These are phyloP conservation scores for Zopfochytrium polystomum DNA, from an alignment of 371 early-diverging fungal species.

Conservation along the genomic window DNA sequence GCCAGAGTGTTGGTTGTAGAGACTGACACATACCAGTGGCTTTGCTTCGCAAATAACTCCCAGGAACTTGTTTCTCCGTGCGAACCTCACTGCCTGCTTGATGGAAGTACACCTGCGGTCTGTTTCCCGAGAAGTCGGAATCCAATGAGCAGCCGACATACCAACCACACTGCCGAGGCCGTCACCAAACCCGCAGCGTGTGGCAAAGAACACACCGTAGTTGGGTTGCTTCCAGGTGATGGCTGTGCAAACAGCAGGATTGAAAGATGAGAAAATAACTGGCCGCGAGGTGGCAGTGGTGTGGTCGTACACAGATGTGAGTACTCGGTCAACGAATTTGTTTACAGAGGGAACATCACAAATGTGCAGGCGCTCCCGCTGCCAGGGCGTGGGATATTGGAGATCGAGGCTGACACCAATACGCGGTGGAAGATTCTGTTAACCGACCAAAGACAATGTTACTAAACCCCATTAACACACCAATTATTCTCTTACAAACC, in stretches of 20 bases:
- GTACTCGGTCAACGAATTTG: conserved; percentile 75
- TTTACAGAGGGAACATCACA: conserved; percentile 62
- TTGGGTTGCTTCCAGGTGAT: conserved; percentile 97
- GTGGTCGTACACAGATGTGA: conserved; percentile 72
- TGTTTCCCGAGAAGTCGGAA: conserved; percentile 7
- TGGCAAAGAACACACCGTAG: conserved; percentile 86
- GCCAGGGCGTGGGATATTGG: conserved; percentile 71
- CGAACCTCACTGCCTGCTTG: conserved; percentile 73
- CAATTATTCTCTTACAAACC: too few relatives aligned
- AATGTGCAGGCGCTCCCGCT: conserved; percentile 38
- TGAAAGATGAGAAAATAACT: conserved; percentile 83
- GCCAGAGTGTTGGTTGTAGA: background rate
- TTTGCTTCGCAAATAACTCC: conserved; percentile 86
- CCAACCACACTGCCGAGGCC: conserved; percentile 5
- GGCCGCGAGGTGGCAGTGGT: conserved; percentile 49
- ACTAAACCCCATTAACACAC: too few relatives aligned
- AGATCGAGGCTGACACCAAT: conserved; percentile 83
- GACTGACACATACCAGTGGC: conserved; percentile 61
- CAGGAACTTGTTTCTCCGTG: conserved; percentile 71
- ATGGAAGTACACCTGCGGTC: conserved; percentile 59
- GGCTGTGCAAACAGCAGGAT: conserved; percentile 84
- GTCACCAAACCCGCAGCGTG: conserved; percentile 60
- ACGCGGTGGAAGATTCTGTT: conserved; percentile 63
- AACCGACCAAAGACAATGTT: too few relatives aligned
- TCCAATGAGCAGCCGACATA: background rate